Percentiles rank a stretch among this genome's conserved stretches.
These are phyloP conservation scores for Betula pendula DNA, from an alignment of 306 rosid genomes.

Conservation along the genomic window DNA sequence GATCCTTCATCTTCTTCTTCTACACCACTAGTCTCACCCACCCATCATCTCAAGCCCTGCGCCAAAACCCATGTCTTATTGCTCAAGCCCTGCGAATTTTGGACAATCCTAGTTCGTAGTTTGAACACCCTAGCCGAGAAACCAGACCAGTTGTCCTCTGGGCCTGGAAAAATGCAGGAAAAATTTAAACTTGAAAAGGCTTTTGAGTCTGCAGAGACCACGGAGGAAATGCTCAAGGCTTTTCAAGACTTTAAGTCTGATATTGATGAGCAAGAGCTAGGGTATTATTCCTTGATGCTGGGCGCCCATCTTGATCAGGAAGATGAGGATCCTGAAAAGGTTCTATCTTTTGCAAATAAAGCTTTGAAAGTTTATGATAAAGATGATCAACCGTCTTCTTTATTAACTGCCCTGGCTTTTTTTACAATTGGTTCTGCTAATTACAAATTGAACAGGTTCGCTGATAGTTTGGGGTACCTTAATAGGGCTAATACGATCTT, in stretches of 20 bases:
- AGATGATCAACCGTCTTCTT: constrained; percentile 51
- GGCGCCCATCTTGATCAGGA: constrained; percentile 79
- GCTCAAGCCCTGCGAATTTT: constrained; percentile 36
- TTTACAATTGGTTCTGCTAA: constrained; percentile 74
- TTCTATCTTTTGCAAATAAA: constrained; percentile 60
- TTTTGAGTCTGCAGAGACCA: constrained; percentile 66
- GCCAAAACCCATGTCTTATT: constrained; percentile 39
- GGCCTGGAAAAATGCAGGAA: constrained; percentile 64
- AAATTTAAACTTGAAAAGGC: constrained; percentile 73
- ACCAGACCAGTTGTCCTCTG: constrained; percentile 49
- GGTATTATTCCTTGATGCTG: constrained; percentile 69
- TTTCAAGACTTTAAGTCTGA: constrained; percentile 67
- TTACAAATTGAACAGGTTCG: constrained; percentile 68
- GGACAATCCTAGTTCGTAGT: constrained; percentile 48
- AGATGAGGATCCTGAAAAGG: constrained; percentile 80
- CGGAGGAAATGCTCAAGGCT: constrained; percentile 57
- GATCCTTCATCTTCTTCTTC: constrained; percentile 30
- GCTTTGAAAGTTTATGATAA: constrained; percentile 68
- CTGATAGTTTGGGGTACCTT: constrained; percentile 80
- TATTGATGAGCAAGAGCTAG: constrained; percentile 68
- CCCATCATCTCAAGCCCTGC: constrained; percentile 45
- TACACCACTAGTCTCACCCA: constrained; percentile 25
- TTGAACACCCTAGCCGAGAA: constrained; percentile 52
- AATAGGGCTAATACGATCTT: constrained; percentile 70
- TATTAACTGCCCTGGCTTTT: constrained; percentile 69